A percentile compares a stretch with the other conserved stretches of the same genome.
Evolutionary conservation across 1,139 yeast genomes (phyloP).

Genomic region (Maudiozyma humilis): DNA sequence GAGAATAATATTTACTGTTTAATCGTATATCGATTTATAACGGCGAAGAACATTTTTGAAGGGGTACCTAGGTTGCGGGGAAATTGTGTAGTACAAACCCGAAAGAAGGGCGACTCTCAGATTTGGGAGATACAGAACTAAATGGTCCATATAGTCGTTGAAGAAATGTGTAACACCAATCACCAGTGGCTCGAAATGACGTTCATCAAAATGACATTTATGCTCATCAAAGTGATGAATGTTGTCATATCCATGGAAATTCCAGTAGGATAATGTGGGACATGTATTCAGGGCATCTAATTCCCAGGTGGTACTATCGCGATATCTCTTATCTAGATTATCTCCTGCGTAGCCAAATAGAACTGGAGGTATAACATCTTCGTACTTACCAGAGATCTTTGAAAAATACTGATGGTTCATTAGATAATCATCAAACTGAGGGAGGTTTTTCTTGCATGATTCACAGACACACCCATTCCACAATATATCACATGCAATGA

Average conservation of each 20-base stretch:
- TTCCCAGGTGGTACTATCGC: constrained; percentile 28
- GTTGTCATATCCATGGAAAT: constrained; percentile 36
- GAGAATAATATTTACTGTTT: neutral
- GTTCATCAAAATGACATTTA: constrained; percentile 32
- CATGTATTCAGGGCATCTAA: constrained; percentile 24
- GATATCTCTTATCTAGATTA: constrained; percentile 34
- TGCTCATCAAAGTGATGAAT: constrained; percentile 33
- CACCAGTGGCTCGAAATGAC: constrained; percentile 26
- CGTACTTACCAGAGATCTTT: constrained; percentile 37
- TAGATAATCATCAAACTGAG: constrained; percentile 47
- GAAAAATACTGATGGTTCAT: constrained; percentile 57
- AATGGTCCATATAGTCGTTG: constrained; percentile 31
- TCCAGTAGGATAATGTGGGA: constrained; percentile 34
- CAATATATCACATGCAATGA: constrained; percentile 54
- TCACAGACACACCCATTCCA: constrained; percentile 72
- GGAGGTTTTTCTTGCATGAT: constrained; percentile 44
- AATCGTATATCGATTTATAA: constrained; percentile 18
- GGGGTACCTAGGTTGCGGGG: constrained; percentile 1
- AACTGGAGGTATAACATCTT: constrained; percentile 53
- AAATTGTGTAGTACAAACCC: constrained; percentile 25
- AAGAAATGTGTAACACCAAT: constrained; percentile 37
- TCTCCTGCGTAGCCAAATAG: constrained; percentile 47
- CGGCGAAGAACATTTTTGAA: neutral
- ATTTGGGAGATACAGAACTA: constrained; percentile 27
- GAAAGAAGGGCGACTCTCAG: constrained; percentile 21